phyloP scores from a whole-genome alignment of 371 early-diverging fungal genomes.

The Mucor racemosus region DNA sequence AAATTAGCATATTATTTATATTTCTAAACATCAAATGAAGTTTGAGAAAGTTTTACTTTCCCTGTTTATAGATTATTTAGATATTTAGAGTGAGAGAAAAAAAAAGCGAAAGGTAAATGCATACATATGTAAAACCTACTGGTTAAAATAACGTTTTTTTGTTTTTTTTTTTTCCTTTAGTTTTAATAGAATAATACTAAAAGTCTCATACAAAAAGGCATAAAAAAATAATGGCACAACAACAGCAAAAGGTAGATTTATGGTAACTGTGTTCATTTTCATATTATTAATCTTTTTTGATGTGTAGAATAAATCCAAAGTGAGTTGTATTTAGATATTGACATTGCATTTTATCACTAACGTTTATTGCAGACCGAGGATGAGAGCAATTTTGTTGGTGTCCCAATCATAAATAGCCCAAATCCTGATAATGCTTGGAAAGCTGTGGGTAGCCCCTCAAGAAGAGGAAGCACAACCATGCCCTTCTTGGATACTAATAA shows the following conservation, averaged over 20 bases:
- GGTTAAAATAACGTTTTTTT: too few species aligned
- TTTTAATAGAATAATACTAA: not conserved
- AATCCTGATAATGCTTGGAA: constrained; percentile 37
- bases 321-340: not conserved
- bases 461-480: constrained; percentile 34
- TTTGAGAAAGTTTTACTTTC: not conserved
- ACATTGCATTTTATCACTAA: not conserved
- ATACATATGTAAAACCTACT: not conserved
- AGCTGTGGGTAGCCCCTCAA: constrained; percentile 38
- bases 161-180: too few species aligned
- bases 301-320: not conserved
- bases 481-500: constrained; percentile 6
- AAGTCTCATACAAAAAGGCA: not conserved
- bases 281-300: not conserved
- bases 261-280: too few species aligned
- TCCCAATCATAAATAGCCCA: constrained; percentile 15
- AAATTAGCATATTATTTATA: too few species aligned
- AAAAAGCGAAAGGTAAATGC: not conserved
- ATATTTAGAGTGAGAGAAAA: not conserved
- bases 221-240: not conserved
- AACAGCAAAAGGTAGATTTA: not conserved
- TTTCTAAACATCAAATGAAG: not conserved
- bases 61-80: not conserved
- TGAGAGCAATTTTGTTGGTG: constrained; percentile 7
- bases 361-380: not conserved